phyloP scores from a whole-genome alignment of 192 early-diverging fungal species.

The Geranomyces michiganensis region DNA sequence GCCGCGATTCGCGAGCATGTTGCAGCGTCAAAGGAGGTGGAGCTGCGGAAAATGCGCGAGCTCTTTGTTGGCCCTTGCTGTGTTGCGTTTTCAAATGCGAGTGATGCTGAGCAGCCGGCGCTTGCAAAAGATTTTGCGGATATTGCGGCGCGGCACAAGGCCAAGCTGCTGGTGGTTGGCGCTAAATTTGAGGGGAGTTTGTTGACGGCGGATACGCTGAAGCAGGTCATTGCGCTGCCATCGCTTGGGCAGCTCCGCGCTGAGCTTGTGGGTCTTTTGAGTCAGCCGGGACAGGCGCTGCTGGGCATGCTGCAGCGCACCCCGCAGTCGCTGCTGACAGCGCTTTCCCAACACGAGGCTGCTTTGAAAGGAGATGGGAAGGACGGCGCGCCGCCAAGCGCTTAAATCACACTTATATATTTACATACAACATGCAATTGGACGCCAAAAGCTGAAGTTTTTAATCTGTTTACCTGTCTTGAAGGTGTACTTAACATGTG shows the following conservation, averaged over 20 bases:
- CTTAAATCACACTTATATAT: too few species aligned
- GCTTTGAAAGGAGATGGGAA: constrained; percentile 15
- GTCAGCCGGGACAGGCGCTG: constrained; percentile 24
- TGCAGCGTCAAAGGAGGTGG: neutral
- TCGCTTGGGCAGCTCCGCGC: constrained; percentile 27
- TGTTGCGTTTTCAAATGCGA: constrained; percentile 31
- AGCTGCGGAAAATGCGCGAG: constrained; percentile 8
- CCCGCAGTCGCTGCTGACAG: constrained; percentile 13
- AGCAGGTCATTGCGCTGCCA: constrained; percentile 25
- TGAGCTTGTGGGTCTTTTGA: constrained; percentile 34
- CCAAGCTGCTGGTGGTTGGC: constrained; percentile 36
- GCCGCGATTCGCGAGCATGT: constrained; percentile 10
- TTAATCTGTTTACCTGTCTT: too few species aligned
- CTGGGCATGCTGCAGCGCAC: constrained; percentile 23
- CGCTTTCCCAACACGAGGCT: constrained; percentile 27
- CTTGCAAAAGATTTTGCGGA: constrained; percentile 30
- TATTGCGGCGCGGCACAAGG: constrained; percentile 18
- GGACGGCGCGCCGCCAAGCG: too few species aligned
- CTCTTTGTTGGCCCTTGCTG: constrained; percentile 25
- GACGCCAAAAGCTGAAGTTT: too few species aligned
- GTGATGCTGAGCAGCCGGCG: constrained; percentile 22
- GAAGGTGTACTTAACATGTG: too few species aligned
- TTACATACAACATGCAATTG: too few species aligned
- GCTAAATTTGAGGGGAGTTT: constrained; percentile 33
- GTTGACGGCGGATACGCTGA: constrained; percentile 31